A percentile compares a stretch with the other conserved stretches of the same genome.
phyloP scores from a whole-genome alignment of 2,329 filamentous ascomycete genomes.

The Sphaceloma murrayae region DNA sequence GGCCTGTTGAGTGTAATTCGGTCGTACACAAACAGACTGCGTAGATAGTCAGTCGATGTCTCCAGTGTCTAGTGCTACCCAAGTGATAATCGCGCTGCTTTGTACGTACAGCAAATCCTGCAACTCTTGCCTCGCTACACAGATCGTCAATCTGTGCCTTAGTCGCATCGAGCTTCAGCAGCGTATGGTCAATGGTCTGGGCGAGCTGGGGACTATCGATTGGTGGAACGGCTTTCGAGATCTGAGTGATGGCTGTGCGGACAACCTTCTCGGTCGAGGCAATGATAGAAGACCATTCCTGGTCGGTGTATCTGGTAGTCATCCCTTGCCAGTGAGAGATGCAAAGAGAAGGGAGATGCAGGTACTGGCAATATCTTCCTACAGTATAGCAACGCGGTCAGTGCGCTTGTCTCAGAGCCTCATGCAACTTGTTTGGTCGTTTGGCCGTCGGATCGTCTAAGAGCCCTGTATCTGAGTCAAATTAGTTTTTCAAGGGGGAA shows the following conservation, averaged over 20 bases:
- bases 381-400: neutral
- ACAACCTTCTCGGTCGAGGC: constrained; percentile 26
- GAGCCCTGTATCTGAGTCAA: constrained; percentile 7
- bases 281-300: constrained; percentile 37
- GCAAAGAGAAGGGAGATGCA: too few species aligned
- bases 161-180: constrained; percentile 42
- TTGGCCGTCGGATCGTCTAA: constrained; percentile 1
- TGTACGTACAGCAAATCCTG: constrained; percentile 35
- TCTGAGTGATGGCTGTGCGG: constrained; percentile 3
- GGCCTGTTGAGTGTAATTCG: constrained; percentile 43
- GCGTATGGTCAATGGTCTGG: constrained; percentile 39
- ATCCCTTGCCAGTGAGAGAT: constrained; percentile 21
- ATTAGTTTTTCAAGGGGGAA: neutral
- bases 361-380: too few species aligned
- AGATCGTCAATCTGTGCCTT: constrained; percentile 42
- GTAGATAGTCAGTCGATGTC: neutral
- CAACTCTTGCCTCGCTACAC: constrained; percentile 45
- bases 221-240: constrained; percentile 4
- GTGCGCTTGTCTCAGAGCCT: neutral
- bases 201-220: constrained; percentile 22
- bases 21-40: constrained; percentile 49
- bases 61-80: neutral
- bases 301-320: constrained; percentile 38
- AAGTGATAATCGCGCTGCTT: neutral
- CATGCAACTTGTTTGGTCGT: constrained; percentile 3